phyloP scores from a whole-genome alignment of 2,329 filamentous ascomycete genomes.

The Didymella pinodella region DNA sequence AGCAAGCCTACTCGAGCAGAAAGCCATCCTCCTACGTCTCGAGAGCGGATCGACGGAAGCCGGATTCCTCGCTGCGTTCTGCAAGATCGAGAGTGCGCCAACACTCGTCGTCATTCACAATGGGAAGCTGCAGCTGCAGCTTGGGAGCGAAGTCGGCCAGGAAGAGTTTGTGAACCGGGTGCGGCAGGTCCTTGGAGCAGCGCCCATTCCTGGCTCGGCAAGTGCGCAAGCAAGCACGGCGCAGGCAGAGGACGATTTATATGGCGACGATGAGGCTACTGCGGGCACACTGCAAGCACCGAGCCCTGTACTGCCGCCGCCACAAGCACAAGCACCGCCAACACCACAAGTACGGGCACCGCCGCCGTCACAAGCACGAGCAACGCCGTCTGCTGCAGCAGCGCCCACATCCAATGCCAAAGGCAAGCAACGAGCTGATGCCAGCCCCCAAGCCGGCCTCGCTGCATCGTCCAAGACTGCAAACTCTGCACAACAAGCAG shows the following conservation, averaged over 20 bases:
- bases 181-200: constrained; percentile 48
- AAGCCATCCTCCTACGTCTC: constrained; percentile 75
- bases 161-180: constrained; percentile 72
- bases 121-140: constrained; percentile 78
- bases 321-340: constrained; percentile 7
- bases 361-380: background rate
- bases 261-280: constrained; percentile 9
- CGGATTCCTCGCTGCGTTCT: constrained; percentile 81
- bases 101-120: constrained; percentile 83
- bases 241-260: constrained; percentile 16
- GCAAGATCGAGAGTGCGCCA: constrained; percentile 79
- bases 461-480: constrained; percentile 45
- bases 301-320: constrained; percentile 16
- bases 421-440: constrained; percentile 55
- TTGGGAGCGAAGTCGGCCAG: constrained; percentile 69
- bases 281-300: constrained; percentile 11
- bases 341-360: constrained; percentile 5
- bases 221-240: constrained; percentile 22
- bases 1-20: constrained; percentile 62
- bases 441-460: constrained; percentile 41
- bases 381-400: constrained; percentile 12
- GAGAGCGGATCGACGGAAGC: constrained; percentile 79
- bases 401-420: constrained; percentile 38
- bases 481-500: constrained; percentile 48
- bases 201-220: constrained; percentile 36